Evolutionary conservation across 2,329 filamentous ascomycete species (phyloP), one percentile per base, ranked within the genome.

Genomic region (Colletotrichum tabaci): DNA sequence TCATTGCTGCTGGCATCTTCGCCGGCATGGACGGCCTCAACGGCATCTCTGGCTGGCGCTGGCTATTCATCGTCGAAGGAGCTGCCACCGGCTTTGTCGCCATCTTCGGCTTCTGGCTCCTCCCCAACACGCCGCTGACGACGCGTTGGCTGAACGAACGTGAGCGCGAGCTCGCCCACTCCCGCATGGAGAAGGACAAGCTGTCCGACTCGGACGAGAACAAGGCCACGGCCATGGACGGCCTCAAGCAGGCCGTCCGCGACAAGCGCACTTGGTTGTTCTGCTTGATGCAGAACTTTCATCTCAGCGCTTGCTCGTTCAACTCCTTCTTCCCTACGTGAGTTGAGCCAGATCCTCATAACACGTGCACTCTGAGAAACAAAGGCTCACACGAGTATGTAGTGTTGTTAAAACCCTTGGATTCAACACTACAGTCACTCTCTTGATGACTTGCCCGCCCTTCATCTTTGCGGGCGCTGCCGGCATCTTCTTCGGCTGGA

Each of bases 1-100:
- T 91, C 26, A 84, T 92, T n/a, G 87, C 89, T 2, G 89, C 89
- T 1, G 87, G 90, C 4, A 91, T 94, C 62, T 90, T 89, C 0
- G 81, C 82, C 16, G 87, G 88, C 42, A 86, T 93, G 71, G 84
- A 90, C 67, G 85, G 88, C 13, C 81, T 85, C 0, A 81, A 81
- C 4, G 90, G 89, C 1, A 81, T 91, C 3, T 79, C 84, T 1
- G 91, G 91, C 4, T 94, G 91, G 91, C 84, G 90, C 7, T 91
- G 88, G 88, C 84, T 87, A 35, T 87, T 87, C 73, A 84, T 90
- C 61, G 82, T 89, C 49, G 87, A 90, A 81, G 91, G 91, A 1
- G 81, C 91, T 4, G 83, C 85, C 0, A 92, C 91, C 0, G 84
- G 91, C 4, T 2, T 92, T 1, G 84, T 92, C n/a, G 91, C 90